These are phyloP conservation scores for Crithidia expoeki DNA, from an alignment of 208 protist species.

Conservation along the genomic window DNA sequence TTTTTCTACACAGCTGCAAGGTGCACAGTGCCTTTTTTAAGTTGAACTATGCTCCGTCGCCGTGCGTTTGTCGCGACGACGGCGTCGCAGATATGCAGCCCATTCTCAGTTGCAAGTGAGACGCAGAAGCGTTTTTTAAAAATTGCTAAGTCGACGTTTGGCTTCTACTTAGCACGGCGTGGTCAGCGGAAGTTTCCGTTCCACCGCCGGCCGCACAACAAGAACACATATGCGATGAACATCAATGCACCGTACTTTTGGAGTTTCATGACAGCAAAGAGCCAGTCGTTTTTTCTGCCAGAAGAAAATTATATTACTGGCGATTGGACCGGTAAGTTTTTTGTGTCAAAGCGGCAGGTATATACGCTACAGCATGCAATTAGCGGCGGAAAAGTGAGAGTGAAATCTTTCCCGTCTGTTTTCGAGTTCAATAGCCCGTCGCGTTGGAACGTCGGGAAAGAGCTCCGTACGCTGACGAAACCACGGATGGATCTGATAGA, in stretches of 20 bases:
- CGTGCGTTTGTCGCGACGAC: constrained; percentile 25
- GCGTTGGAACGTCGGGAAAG: constrained; percentile 91
- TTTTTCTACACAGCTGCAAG: too few relatives aligned
- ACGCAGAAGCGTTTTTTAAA: constrained; percentile 82
- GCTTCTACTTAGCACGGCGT: constrained; percentile 85
- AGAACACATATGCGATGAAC: constrained; percentile 89
- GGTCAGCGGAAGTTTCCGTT: constrained; percentile 88
- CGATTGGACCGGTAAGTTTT: constrained; percentile 93
- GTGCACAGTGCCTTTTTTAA: neutral
- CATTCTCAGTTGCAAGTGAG: constrained; percentile 12
- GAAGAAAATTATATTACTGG: constrained; percentile 93
- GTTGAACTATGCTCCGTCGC: constrained; percentile 44
- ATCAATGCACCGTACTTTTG: constrained; percentile 89
- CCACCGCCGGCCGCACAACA: constrained; percentile 75
- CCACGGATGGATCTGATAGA: constrained; percentile 91
- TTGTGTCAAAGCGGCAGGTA: constrained; percentile 87
- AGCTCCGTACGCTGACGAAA: constrained; percentile 85
- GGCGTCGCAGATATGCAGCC: neutral
- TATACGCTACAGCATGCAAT: constrained; percentile 91
- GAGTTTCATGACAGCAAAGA: constrained; percentile 88
- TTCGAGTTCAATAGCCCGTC: constrained; percentile 88
- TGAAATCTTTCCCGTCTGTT: constrained; percentile 89
- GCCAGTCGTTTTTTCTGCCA: constrained; percentile 77
- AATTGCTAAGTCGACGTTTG: constrained; percentile 90
- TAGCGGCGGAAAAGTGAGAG: constrained; percentile 79